Evolutionary conservation across 257 asterid species (phyloP), one percentile per base, ranked within the genome.

Genomic region (Striga asiatica): DNA sequence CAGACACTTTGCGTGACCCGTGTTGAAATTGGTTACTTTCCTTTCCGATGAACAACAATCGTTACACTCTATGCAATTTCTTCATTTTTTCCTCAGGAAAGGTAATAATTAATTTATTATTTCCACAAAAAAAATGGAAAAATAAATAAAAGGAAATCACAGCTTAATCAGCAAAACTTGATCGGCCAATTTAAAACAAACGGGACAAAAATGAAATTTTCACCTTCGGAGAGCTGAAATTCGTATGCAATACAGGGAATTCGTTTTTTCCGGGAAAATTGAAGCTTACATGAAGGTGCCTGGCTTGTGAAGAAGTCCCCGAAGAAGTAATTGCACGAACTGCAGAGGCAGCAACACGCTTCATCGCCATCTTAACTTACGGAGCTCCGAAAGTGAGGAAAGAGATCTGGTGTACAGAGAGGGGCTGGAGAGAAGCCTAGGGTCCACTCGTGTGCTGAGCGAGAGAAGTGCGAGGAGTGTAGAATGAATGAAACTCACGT

Each of bases 271-370:
- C 1, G 13, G 5, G 14, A 27, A 28, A 27, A 16, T 31, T 31
- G 25, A 42, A 24, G 55, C 78, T 74, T 65, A 84, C 97, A 43
- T 89, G 95, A 65, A 89, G 88, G 50, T 67, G 48, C 51, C 95
- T 70, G 54, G 76, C 61, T 14, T 65, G 58, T 5, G 84, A 61
- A 16, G 71, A 57, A 56, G 67, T 66, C 23, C 68, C 69, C 0
- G 81, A 65, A 21, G 84, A 73, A 66, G 80, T 24, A 34, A 81
- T 8, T 52, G 84, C 81, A 62, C 93, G 88, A 75, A 75, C 57
- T 22, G 89, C 86, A 58, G 84, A 72, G 8, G 78, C 50, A 58
- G 77, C 84, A 23, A 51, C 93, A 64, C 89, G 81, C 51, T 78
- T 85, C 95, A 83, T 81, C 71, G 95, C 94, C 94, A 83, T 84